Conservation (phyloP, 1,284 basidiomycete species). For the Boletus sp. region DNA sequence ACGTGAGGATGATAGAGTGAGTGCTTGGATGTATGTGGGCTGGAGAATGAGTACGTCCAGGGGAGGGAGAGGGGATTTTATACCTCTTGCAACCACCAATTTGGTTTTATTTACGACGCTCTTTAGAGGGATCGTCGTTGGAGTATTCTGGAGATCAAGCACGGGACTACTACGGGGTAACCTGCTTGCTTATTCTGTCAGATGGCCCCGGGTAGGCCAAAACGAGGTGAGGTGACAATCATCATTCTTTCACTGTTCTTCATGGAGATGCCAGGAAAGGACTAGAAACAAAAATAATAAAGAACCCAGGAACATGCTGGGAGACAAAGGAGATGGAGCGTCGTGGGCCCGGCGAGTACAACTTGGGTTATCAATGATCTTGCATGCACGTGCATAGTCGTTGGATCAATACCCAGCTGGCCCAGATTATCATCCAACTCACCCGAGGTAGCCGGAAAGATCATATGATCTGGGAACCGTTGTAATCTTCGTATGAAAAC, state of each 20-base stretch:
- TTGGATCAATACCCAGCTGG: too few relatives aligned
- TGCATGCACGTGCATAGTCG: too few relatives aligned
- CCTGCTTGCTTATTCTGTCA: not conserved
- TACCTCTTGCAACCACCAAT: constrained; percentile 2
- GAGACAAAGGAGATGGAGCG: too few relatives aligned
- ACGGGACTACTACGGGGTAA: too few relatives aligned
- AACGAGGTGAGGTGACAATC: not conserved
- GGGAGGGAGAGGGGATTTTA: not conserved
- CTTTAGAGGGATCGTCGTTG: not conserved
- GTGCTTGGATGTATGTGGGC: constrained; percentile 1
- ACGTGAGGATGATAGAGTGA: not conserved
- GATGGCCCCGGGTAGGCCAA: not conserved
- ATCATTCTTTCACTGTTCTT: not conserved
- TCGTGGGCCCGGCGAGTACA: too few relatives aligned
- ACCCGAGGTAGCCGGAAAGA: not conserved
- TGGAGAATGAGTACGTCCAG: not conserved
- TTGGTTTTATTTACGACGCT: constrained; percentile 11
- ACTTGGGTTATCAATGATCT: too few relatives aligned
- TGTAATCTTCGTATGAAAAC: constrained; percentile 22
- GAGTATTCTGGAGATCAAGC: too few relatives aligned
- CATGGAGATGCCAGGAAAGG: not conserved
- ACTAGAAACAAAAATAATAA: too few relatives aligned
- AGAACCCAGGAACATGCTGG: too few relatives aligned
- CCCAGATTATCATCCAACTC: not conserved
- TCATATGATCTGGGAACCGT: constrained; percentile 29